Evolutionary conservation across 225 moss, liverwort and hornwort genomes (phyloP).

Genomic region (Ulota crispa): DNA sequence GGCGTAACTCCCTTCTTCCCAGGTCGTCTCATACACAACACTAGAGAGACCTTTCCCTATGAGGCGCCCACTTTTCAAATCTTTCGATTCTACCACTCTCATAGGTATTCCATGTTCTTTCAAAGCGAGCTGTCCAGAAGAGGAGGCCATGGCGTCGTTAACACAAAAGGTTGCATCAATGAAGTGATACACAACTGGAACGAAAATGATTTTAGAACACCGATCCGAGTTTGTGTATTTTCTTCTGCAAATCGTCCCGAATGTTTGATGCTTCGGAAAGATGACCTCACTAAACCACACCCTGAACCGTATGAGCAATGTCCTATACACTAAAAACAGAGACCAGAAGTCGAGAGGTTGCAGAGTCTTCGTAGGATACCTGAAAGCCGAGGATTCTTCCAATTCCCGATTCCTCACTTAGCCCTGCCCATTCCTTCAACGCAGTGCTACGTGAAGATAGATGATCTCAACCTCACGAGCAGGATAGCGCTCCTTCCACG

Average conservation of each 20-base stretch:
- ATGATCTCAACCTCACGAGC: background rate
- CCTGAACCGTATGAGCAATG: background rate
- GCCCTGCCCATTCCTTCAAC: background rate
- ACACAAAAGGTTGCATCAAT: background rate
- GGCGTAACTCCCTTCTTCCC: slow-evolving; percentile 12
- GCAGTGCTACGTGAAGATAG: background rate
- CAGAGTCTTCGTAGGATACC: background rate
- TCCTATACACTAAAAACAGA: background rate
- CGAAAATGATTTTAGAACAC: background rate
- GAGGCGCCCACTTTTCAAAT: slow-evolving; percentile 10
- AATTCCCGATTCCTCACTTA: background rate
- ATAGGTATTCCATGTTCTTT: background rate
- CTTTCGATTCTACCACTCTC: slow-evolving; percentile 9
- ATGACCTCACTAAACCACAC: background rate
- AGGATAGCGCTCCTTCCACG: background rate
- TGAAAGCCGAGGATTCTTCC: background rate
- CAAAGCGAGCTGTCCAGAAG: background rate
- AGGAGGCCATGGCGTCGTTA: background rate
- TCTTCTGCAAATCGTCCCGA: background rate
- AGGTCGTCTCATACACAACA: slow-evolving; percentile 29
- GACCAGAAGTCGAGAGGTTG: background rate
- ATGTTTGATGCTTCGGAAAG: background rate
- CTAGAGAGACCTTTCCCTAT: slow-evolving; percentile 26
- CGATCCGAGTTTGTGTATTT: background rate
- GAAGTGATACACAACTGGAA: background rate